Evolutionary conservation across 2,329 filamentous ascomycete genomes (phyloP).

Genomic region (Microdochium bolleyi): DNA sequence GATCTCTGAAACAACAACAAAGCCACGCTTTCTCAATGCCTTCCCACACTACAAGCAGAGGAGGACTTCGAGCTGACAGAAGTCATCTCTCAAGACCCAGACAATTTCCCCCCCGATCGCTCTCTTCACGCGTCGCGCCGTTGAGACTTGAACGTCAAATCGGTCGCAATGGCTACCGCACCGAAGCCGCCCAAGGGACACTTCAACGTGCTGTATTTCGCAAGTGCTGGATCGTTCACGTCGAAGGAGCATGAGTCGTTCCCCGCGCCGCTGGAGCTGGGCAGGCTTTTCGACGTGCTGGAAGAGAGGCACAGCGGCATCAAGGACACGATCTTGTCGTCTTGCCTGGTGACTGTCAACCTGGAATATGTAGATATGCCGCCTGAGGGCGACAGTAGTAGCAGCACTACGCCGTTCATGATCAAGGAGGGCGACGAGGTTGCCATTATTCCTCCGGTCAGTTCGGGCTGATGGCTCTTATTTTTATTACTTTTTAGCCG

Average conservation of each 20-base stretch:
- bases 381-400: slow-evolving; percentile 23
- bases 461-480: slow-evolving; percentile 58
- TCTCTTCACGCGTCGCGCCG: not conserved
- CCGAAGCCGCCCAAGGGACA: slow-evolving; percentile 49
- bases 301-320: slow-evolving; percentile 67
- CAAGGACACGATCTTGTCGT: slow-evolving; percentile 56
- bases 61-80: slow-evolving; percentile 3
- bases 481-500: slow-evolving; percentile 1
- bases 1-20: slow-evolving; percentile 53
- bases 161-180: slow-evolving; percentile 22
- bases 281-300: slow-evolving; percentile 56
- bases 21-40: slow-evolving; percentile 7
- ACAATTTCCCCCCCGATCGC: not conserved
- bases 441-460: slow-evolving; percentile 81
- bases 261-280: slow-evolving; percentile 55
- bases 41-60: not conserved
- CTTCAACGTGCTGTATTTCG: slow-evolving; percentile 79
- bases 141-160: not conserved
- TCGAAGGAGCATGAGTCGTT: slow-evolving; percentile 58
- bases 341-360: slow-evolving; percentile 73
- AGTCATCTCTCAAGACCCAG: not conserved
- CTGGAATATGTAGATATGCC: slow-evolving; percentile 70
- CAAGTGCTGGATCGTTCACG: slow-evolving; percentile 64
- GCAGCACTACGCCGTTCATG: slow-evolving; percentile 28
- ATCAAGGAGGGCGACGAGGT: slow-evolving; percentile 75